Base-by-base conservation (phyloP, 257 asterid genomes). In the Lavandula angustifolia region DNA sequence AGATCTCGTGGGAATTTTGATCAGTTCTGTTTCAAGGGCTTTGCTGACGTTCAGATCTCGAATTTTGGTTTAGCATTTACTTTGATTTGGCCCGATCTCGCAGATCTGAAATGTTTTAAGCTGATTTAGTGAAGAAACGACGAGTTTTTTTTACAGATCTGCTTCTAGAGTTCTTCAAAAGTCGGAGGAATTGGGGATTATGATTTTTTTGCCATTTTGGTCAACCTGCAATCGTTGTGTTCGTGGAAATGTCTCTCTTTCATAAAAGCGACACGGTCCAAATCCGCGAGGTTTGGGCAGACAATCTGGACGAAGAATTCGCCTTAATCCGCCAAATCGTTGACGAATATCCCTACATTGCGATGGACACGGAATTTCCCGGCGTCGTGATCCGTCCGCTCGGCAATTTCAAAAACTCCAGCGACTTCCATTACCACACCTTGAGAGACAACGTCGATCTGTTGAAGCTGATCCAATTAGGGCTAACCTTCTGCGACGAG, bases 361-460 rank as follows among this genome's bases (percentile, higher is more conserved):
- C 95, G 7, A 87, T 87, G 95, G 95, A 87, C 61, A 87, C 95
- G 0, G 95, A 87, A 81, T 87, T 87, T 41, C 91, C 91, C 0
- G 95, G 94, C 0, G 62, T 85, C 31, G 87, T 85, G 42, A 68
- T 81, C 14, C 74, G 87, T 2, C 84, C 91, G 0, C 81, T 83
- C 5, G 88, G 88, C 38, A 75, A 73, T 66, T 83, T 85, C 80
- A 83, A 78, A 79, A 76, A 74, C 47, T 66, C 79, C 38, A 70
- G 70, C 1, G 94, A 85, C 52, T 76, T 54, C 62, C 84, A 87
- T 63, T 87, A 79, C 65, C 80, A 76, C 33, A 83, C 88, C 0
- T 60, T 87, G 66, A 87, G 83, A 54, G 85, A 75, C 70, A 87
- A 87, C 38, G 95, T 87, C 4, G 90, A 87, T 76, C 29, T 85